These are phyloP conservation scores for Cladophialophora immunda DNA, from an alignment of 2,329 filamentous ascomycete species.

Conservation along the genomic window DNA sequence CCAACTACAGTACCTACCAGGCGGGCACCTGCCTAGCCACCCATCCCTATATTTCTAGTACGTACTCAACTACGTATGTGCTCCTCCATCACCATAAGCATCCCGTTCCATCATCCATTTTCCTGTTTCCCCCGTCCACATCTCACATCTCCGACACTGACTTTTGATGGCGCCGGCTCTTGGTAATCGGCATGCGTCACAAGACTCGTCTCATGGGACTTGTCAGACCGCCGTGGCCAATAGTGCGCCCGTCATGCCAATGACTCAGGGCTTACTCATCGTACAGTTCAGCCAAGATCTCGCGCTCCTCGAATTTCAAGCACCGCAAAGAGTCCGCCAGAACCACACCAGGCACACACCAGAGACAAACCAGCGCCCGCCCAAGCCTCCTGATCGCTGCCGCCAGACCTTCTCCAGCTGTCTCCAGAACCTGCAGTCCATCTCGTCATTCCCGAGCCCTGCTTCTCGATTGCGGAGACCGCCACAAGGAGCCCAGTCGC, in stretches of 20 bases:
- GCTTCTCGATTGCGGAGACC: slow-evolving; percentile 22
- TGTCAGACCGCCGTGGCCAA: slow-evolving; percentile 36
- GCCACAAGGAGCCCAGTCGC: slow-evolving; percentile 6
- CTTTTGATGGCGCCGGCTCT: slow-evolving; percentile 36
- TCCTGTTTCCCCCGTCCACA: slow-evolving; percentile 21
- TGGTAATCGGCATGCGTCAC: slow-evolving; percentile 40
- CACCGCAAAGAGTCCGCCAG: slow-evolving; percentile 29
- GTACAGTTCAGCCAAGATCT: slow-evolving; percentile 34
- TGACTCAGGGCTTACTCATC: slow-evolving; percentile 41
- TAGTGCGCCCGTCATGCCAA: slow-evolving; percentile 12
- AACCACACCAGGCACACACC: slow-evolving; percentile 7
- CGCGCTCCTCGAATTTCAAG: slow-evolving; percentile 21
- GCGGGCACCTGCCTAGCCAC: too few relatives aligned
- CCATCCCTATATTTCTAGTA: slow-evolving; percentile 23
- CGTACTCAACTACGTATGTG: slow-evolving; percentile 15
- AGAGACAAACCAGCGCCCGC: slow-evolving; percentile 17
- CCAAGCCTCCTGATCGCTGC: slow-evolving; percentile 17
- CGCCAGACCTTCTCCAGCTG: slow-evolving; percentile 24
- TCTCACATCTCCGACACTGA: slow-evolving; percentile 32
- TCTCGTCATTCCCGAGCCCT: slow-evolving; percentile 18
- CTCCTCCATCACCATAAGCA: slow-evolving; percentile 23
- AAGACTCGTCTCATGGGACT: slow-evolving; percentile 33
- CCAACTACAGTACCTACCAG: too few relatives aligned
- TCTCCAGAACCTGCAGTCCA: slow-evolving; percentile 7
- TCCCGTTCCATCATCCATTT: slow-evolving; percentile 17